A percentile compares a stretch with the other conserved stretches of the same genome.
phyloP scores from a whole-genome alignment of 2,329 filamentous ascomycete genomes.

The Emydomyces testavorans region DNA sequence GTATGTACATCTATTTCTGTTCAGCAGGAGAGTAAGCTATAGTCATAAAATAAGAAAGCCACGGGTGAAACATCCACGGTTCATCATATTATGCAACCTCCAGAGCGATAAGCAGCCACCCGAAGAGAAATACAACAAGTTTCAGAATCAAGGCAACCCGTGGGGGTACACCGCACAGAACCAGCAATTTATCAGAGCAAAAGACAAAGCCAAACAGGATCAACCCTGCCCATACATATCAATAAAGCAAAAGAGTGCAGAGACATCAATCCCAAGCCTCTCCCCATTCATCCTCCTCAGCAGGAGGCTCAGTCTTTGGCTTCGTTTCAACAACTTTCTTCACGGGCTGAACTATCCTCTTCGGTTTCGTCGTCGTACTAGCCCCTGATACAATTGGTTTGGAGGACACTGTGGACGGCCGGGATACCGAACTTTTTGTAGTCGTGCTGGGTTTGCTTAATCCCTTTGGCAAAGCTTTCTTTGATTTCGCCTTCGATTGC shows the following conservation, averaged over 20 bases:
- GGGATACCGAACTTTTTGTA: conserved; percentile 25
- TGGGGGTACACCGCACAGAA: too few species aligned
- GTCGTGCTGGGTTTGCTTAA: conserved; percentile 50
- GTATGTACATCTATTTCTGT: too few species aligned
- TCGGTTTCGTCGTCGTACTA: conserved; percentile 36
- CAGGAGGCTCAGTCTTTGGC: conserved; percentile 36
- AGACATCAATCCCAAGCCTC: conserved; percentile 36
- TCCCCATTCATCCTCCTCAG: conserved; percentile 38
- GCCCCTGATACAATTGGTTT: conserved; percentile 20
- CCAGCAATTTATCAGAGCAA: not conserved
- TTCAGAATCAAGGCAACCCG: too few species aligned
- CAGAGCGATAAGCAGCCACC: too few species aligned
- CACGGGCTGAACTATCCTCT: conserved; percentile 36
- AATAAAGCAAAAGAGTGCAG: not conserved
- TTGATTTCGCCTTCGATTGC: conserved; percentile 62
- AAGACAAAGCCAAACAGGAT: not conserved
- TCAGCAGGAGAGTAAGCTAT: too few species aligned
- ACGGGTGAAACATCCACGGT: too few species aligned
- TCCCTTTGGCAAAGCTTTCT: conserved; percentile 72
- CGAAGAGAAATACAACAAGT: too few species aligned
- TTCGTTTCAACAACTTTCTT: conserved; percentile 66
- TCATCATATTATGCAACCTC: too few species aligned
- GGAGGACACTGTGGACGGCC: conserved; percentile 20
- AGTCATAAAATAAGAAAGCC: too few species aligned
- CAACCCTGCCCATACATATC: not conserved